Conservation (phyloP, 805 yeast species). For the Metschnikowia continentalis region DNA sequence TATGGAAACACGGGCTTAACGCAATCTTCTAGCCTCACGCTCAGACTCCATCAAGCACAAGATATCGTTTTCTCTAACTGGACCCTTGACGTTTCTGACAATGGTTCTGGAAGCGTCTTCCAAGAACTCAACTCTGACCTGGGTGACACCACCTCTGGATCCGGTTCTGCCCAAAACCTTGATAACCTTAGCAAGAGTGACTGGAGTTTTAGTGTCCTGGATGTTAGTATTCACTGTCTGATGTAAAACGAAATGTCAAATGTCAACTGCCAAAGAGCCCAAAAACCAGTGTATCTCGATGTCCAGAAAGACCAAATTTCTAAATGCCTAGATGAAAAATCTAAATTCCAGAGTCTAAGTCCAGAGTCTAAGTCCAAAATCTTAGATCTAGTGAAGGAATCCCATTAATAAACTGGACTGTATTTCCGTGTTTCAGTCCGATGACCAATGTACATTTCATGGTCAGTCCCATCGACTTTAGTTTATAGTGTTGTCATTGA, state of each 20-base stretch:
- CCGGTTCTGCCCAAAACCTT: constrained; percentile 99
- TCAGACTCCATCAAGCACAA: constrained; percentile 99
- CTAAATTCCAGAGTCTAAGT: too few relatives aligned
- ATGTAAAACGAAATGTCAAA: background rate
- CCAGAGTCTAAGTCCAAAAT: background rate
- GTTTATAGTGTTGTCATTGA: too few relatives aligned
- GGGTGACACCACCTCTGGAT: constrained; percentile 99
- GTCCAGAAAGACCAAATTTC: too few relatives aligned
- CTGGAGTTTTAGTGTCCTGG: constrained; percentile 75
- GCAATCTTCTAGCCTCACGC: constrained; percentile 97
- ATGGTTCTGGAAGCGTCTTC: constrained; percentile 94
- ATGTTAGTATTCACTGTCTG: constrained; percentile 12
- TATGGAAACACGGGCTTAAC: constrained; percentile 41
- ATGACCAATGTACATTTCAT: too few relatives aligned
- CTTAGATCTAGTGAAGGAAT: background rate
- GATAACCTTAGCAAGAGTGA: constrained; percentile 98
- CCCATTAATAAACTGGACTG: too few relatives aligned
- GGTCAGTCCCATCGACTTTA: too few relatives aligned
- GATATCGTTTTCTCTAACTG: constrained; percentile 97
- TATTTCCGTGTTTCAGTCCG: too few relatives aligned
- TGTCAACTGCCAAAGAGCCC: background rate
- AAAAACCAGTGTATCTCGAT: too few relatives aligned
- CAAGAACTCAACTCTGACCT: constrained; percentile 95
- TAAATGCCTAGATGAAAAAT: background rate
- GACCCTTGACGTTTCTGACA: constrained; percentile 96